These are phyloP conservation scores for Termitomyces sp. DNA, from an alignment of 768 basidiomycete genomes.

Conservation along the genomic window DNA sequence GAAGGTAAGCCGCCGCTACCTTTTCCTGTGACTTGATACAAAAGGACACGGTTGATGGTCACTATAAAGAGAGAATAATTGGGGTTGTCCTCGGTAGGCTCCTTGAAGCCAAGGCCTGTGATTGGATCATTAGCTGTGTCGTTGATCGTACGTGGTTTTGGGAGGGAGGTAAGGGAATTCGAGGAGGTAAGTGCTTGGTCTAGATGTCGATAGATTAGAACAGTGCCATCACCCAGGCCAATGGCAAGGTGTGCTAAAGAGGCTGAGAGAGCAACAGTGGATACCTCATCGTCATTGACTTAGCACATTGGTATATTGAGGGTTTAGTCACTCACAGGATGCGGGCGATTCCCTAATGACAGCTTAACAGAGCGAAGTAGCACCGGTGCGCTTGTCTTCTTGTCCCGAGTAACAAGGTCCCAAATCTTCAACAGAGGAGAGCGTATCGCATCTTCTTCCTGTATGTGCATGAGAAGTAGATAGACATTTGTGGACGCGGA, in stretches of 20 bases:
- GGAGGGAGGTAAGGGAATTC: conserved; percentile 64
- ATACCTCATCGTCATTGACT: conserved; percentile 41
- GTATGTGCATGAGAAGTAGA: conserved; percentile 7
- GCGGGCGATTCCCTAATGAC: conserved; percentile 69
- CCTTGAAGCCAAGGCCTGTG: conserved; percentile 86
- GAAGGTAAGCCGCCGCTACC: conserved; percentile 60
- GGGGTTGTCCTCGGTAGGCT: conserved; percentile 41
- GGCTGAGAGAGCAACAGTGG: conserved; percentile 73
- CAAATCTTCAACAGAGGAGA: conserved; percentile 81
- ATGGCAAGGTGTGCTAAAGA: conserved; percentile 82
- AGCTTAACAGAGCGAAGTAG: conserved; percentile 74
- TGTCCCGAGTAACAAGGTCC: conserved; percentile 72
- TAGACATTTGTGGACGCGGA: conserved; percentile 10
- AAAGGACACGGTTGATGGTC: conserved; percentile 79
- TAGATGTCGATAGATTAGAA: conserved; percentile 85
- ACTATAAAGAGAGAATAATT: conserved; percentile 72
- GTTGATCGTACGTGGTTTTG: conserved; percentile 79
- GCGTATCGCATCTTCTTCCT: conserved; percentile 73
- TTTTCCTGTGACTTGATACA: conserved; percentile 68
- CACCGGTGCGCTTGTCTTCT: conserved; percentile 52
- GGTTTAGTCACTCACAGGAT: conserved; percentile 47
- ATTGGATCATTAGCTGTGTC: conserved; percentile 86
- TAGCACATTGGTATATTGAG: not conserved
- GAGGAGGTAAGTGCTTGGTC: conserved; percentile 83
- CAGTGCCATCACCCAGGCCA: conserved; percentile 92